Evolutionary conservation across 139 green algal genomes (phyloP).

Genomic region (Auxenochlorella protothecoides): DNA sequence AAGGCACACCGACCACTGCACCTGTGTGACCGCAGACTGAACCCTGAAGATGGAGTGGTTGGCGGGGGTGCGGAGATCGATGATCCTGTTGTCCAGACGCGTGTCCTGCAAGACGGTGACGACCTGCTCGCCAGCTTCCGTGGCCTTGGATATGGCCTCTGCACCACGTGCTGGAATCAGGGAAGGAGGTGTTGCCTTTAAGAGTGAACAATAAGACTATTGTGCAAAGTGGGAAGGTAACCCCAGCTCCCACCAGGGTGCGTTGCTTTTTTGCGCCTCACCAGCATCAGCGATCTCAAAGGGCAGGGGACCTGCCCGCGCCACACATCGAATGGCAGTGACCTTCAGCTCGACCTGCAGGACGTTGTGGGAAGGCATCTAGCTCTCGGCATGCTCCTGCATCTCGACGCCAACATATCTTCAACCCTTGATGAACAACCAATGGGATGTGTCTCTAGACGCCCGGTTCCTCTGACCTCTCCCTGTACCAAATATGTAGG

Average conservation of each 20-base stretch:
- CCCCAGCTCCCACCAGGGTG: too few species aligned
- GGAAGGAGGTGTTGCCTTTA: too few species aligned
- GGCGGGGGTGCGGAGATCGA: constrained; percentile 94
- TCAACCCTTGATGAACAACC: not conserved
- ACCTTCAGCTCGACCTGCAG: constrained; percentile 76
- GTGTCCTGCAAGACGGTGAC: constrained; percentile 76
- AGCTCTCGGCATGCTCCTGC: not conserved
- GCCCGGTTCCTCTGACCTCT: too few species aligned
- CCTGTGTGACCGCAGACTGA: constrained; percentile 78
- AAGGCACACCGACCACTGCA: constrained; percentile 4
- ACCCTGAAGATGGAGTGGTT: constrained; percentile 97
- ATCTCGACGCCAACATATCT: not conserved
- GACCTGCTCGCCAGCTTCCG: constrained; percentile 50
- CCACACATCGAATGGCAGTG: constrained; percentile 43
- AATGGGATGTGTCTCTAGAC: too few species aligned
- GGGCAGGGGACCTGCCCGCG: constrained; percentile 57
- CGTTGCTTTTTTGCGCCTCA: not conserved
- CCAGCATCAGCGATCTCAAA: constrained; percentile 76
- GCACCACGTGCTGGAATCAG: constrained; percentile 8
- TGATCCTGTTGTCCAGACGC: constrained; percentile 78
- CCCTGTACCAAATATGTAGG: too few species aligned
- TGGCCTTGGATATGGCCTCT: constrained; percentile 27
- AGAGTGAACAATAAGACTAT: too few species aligned
- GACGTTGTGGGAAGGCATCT: not conserved
- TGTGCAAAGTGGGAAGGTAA: too few species aligned